Conservation (phyloP, 208 protist species). For the Leishmania arabica region DNA sequence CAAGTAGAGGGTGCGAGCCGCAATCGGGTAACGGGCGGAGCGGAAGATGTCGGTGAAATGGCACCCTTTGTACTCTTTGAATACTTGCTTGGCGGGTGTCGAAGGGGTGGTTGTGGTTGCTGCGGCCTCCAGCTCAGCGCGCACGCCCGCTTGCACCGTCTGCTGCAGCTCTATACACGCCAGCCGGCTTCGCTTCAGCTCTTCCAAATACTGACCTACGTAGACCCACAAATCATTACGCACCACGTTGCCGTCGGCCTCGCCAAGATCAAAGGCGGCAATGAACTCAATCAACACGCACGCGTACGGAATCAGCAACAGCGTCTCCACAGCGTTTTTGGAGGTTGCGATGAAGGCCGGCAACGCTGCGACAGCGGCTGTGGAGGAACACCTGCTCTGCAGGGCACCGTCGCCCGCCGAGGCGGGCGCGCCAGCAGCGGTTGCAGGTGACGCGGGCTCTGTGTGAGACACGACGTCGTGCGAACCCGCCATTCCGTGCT, state of each 20-base stretch:
- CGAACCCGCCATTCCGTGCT: not conserved
- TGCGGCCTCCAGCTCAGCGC: not conserved
- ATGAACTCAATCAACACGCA: constrained; percentile 72
- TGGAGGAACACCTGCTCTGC: too few relatives aligned
- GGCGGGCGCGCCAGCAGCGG: not conserved
- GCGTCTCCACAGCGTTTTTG: constrained; percentile 9
- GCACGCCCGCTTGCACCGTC: not conserved
- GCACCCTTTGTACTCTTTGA: constrained; percentile 17
- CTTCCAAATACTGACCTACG: constrained; percentile 14
- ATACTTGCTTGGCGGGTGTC: not conserved
- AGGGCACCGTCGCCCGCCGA: not conserved
- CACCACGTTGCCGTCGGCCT: constrained; percentile 15
- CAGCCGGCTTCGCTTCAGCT: constrained; percentile 12
- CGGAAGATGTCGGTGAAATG: constrained; percentile 38
- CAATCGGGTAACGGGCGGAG: constrained; percentile 26
- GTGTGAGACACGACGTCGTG: not conserved
- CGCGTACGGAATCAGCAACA: constrained; percentile 58
- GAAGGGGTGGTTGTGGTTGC: not conserved
- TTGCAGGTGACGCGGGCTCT: not conserved
- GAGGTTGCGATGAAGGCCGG: constrained; percentile 9
- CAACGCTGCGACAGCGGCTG: not conserved
- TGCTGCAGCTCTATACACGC: constrained; percentile 21
- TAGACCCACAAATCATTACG: constrained; percentile 17
- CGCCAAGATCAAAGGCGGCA: constrained; percentile 31
- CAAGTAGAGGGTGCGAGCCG: constrained; percentile 17